Evolutionary conservation across 1,139 yeast species (phyloP).

Genomic region (Kazachstania sp.): DNA sequence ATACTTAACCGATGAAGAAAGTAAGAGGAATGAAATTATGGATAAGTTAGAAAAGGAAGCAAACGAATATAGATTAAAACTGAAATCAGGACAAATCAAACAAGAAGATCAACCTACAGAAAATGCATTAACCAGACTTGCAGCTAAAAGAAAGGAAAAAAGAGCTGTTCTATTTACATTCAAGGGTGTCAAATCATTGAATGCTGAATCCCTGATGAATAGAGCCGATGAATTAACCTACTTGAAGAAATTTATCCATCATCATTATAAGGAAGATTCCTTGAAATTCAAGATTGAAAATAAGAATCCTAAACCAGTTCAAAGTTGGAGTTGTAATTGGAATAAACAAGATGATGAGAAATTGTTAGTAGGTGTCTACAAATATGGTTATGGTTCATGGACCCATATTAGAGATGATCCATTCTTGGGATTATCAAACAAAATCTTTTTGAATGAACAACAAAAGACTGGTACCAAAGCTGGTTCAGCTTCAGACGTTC

Average conservation of each 20-base stretch:
- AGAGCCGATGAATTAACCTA: constrained; percentile 77
- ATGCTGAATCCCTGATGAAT: constrained; percentile 78
- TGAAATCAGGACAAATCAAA: constrained; percentile 36
- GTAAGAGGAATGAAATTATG: constrained; percentile 46
- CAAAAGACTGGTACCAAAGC: constrained; percentile 5
- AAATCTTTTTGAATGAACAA: constrained; percentile 53
- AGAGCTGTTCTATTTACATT: constrained; percentile 86
- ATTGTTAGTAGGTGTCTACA: constrained; percentile 77
- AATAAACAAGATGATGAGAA: constrained; percentile 71
- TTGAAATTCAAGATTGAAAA: constrained; percentile 46
- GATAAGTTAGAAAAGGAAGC: constrained; percentile 58
- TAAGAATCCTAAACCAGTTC: constrained; percentile 65
- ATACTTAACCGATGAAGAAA: constrained; percentile 59
- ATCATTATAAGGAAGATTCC: constrained; percentile 40
- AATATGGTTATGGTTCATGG: constrained; percentile 97
- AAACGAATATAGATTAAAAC: constrained; percentile 42
- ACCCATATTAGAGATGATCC: constrained; percentile 92
- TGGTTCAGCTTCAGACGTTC: not conserved
- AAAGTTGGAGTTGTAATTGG: constrained; percentile 93
- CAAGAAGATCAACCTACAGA: constrained; percentile 22
- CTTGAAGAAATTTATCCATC: constrained; percentile 38
- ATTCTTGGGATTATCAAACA: constrained; percentile 74
- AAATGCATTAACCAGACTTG: constrained; percentile 42
- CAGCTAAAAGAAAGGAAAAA: constrained; percentile 60
- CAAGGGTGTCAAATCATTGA: constrained; percentile 78